A percentile compares a stretch with the other conserved stretches of the same genome.
Evolutionary conservation across 345 rosid species (phyloP).

Genomic region (Citrus hindsii): DNA sequence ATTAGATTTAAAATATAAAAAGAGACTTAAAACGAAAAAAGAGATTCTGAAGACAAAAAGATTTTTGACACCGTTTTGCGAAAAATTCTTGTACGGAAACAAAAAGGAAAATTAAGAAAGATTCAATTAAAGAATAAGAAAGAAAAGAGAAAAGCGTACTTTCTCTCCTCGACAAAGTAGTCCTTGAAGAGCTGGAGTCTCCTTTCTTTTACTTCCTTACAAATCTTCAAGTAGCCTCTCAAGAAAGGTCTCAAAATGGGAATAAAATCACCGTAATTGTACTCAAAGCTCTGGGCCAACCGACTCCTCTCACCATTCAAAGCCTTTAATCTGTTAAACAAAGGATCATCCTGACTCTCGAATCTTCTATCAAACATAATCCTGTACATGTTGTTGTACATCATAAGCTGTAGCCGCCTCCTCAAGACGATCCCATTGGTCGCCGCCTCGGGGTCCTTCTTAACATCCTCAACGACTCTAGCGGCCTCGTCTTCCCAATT

Average conservation of each 20-base stretch:
- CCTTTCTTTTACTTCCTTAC: constrained; percentile 79
- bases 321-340: constrained; percentile 69
- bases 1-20: no score
- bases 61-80: no score
- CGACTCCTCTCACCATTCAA: constrained; percentile 95
- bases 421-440: constrained; percentile 71
- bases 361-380: constrained; percentile 95
- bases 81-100: neutral
- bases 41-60: no score
- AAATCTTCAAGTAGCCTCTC: constrained; percentile 87
- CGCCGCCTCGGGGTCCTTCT: constrained; percentile 69
- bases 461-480: constrained; percentile 67
- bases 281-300: constrained; percentile 93
- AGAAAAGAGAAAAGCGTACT: constrained; percentile 37
- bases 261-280: constrained; percentile 93
- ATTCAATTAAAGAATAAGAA: no score
- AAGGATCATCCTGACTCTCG: constrained; percentile 84
- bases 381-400: constrained; percentile 95
- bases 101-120: neutral
- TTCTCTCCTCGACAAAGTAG: constrained; percentile 86
- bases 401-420: constrained; percentile 78
- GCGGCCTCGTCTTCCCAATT: constrained; percentile 86
- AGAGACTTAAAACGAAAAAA: no score
- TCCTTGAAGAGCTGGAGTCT: constrained; percentile 88
- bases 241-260: constrained; percentile 92